phyloP scores from a whole-genome alignment of 2,329 filamentous ascomycete genomes.

The Penicillium griseofulvum region DNA sequence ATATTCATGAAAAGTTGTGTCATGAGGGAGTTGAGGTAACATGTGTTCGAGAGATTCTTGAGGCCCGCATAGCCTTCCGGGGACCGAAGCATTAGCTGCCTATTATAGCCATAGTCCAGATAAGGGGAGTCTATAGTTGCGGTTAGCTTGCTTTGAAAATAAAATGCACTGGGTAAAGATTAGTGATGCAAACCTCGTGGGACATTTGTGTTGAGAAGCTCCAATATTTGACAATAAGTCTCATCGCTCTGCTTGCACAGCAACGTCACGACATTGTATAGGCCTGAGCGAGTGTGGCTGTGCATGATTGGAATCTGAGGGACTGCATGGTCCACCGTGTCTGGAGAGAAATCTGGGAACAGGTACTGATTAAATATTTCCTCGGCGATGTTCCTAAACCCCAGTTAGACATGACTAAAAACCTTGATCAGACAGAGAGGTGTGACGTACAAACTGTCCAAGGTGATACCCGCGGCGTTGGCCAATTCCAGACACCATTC shows the following conservation, averaged over 20 bases:
- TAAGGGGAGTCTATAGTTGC: conserved; percentile 36
- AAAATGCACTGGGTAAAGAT: neutral
- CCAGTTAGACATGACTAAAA: neutral
- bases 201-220: conserved; percentile 51
- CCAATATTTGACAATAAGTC: conserved; percentile 54
- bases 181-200: conserved; percentile 43
- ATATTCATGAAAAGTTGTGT: conserved; percentile 97
- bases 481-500: conserved; percentile 43
- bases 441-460: conserved; percentile 36
- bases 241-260: conserved; percentile 51
- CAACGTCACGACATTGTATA: conserved; percentile 60
- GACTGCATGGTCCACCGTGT: conserved; percentile 26
- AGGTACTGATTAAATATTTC: conserved; percentile 63
- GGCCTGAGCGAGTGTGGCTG: conserved; percentile 54
- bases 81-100: conserved; percentile 67
- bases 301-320: conserved; percentile 53
- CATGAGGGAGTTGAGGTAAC: conserved; percentile 92
- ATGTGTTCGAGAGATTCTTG: conserved; percentile 91
- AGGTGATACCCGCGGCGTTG: conserved; percentile 28
- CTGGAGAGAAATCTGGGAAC: conserved; percentile 56
- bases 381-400: conserved; percentile 44
- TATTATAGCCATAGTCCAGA: conserved; percentile 61
- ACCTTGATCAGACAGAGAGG: neutral
- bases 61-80: conserved; percentile 82
- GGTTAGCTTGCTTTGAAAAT: neutral